Percentiles rank a stretch among this genome's conserved stretches.
Evolutionary conservation across 2,329 filamentous ascomycete genomes (phyloP).

Genomic region (Acephala macrosclerotiorum): DNA sequence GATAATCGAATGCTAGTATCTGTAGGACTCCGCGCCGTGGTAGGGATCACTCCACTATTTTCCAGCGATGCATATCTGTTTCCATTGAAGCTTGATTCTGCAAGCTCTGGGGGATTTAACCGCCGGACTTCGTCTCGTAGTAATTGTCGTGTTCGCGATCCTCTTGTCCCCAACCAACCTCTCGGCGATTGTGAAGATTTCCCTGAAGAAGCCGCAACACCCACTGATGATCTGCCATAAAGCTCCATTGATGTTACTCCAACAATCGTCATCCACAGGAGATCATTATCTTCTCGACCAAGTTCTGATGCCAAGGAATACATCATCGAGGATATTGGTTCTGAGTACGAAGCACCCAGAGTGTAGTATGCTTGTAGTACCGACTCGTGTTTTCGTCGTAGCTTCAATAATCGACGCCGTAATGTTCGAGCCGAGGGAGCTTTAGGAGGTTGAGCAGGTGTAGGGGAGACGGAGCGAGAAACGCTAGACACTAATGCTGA

Average conservation of each 20-base stretch:
- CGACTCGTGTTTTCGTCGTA: slow-evolving; percentile 79
- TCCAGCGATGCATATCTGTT: slow-evolving; percentile 70
- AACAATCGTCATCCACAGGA: slow-evolving; percentile 94
- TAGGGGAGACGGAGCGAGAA: slow-evolving; percentile 52
- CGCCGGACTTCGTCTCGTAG: slow-evolving; percentile 93
- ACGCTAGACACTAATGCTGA: slow-evolving; percentile 53
- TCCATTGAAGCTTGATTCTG: slow-evolving; percentile 58
- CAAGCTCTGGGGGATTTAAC: slow-evolving; percentile 79
- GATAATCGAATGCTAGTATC: slow-evolving; percentile 92
- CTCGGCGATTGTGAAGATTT: slow-evolving; percentile 60
- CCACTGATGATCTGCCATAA: slow-evolving; percentile 85
- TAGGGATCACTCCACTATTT: slow-evolving; percentile 83
- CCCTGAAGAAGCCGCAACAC: slow-evolving; percentile 71
- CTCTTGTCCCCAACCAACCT: slow-evolving; percentile 83
- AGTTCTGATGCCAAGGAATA: slow-evolving; percentile 95
- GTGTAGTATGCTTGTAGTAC: slow-evolving; percentile 85
- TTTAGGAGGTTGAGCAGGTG: slow-evolving; percentile 64
- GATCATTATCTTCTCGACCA: slow-evolving; percentile 94
- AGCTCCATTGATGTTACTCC: slow-evolving; percentile 94
- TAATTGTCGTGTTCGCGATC: slow-evolving; percentile 83
- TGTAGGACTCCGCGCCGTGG: slow-evolving; percentile 85
- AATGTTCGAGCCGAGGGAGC: slow-evolving; percentile 75
- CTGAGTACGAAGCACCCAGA: slow-evolving; percentile 88
- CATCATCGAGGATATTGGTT: slow-evolving; percentile 92
- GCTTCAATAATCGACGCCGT: slow-evolving; percentile 74